These are phyloP conservation scores for Lathyrus tuberosus DNA, from an alignment of 306 rosid genomes.

Conservation along the genomic window DNA sequence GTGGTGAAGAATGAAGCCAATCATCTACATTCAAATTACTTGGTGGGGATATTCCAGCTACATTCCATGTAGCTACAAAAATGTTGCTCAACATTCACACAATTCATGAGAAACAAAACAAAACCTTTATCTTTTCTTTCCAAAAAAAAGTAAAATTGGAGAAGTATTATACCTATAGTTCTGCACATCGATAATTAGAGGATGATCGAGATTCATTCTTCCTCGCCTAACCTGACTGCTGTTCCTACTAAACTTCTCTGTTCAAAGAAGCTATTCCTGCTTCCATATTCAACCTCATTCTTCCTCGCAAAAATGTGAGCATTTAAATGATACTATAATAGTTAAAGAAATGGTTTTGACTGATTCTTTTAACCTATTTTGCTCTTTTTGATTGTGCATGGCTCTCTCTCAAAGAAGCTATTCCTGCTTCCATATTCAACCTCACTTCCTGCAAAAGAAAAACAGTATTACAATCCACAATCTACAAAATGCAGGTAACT, in stretches of 20 bases:
- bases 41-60: too few species aligned
- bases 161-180: slow-evolving; percentile 68
- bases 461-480: slow-evolving; percentile 38
- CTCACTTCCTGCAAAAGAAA: slow-evolving; percentile 69
- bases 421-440: slow-evolving; percentile 76
- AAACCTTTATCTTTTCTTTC: background rate
- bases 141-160: slow-evolving; percentile 19
- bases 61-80: too few species aligned
- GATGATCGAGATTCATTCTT: slow-evolving; percentile 95
- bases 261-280: too few species aligned
- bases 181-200: slow-evolving; percentile 94
- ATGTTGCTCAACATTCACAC: too few species aligned
- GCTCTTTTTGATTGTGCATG: slow-evolving; percentile 87
- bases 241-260: slow-evolving; percentile 85
- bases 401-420: too few species aligned
- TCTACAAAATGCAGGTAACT: slow-evolving; percentile 1
- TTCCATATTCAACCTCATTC: too few species aligned
- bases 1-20: too few species aligned
- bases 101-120: too few species aligned
- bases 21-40: too few species aligned
- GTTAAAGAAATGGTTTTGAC: slow-evolving; percentile 23
- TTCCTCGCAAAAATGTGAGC: background rate
- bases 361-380: slow-evolving; percentile 70
- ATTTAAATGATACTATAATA: slow-evolving; percentile 15
- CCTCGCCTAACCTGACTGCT: slow-evolving; percentile 70